A percentile compares a stretch with the other conserved stretches of the same genome.
Conservation (phyloP, 2,329 filamentous ascomycete species). For the Monilinia fructigena region DNA sequence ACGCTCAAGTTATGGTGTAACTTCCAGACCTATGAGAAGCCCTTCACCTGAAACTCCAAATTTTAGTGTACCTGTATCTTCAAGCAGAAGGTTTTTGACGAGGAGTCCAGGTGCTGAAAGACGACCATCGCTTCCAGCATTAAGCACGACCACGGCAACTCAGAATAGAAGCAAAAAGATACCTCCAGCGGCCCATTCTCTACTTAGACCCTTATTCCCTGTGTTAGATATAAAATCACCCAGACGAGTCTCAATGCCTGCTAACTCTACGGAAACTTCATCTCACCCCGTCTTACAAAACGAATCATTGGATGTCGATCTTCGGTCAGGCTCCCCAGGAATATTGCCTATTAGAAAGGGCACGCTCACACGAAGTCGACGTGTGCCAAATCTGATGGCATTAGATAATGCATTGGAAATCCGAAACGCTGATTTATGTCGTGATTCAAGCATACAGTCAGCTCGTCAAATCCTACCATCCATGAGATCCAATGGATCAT, state of each 20-base stretch:
- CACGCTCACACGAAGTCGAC: constrained; percentile 17
- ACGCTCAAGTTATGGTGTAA: constrained; percentile 31
- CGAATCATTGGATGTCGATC: constrained; percentile 23
- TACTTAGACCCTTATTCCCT: constrained; percentile 28
- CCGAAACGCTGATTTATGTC: constrained; percentile 27
- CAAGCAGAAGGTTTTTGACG: constrained; percentile 31
- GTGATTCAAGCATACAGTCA: constrained; percentile 23
- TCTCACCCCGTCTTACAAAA: constrained; percentile 23
- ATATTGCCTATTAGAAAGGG: background rate
- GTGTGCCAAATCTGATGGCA: constrained; percentile 30
- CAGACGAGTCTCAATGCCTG: constrained; percentile 19
- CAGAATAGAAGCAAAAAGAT: constrained; percentile 27
- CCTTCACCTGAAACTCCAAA: constrained; percentile 35
- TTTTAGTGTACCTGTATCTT: constrained; percentile 38
- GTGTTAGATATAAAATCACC: constrained; percentile 30
- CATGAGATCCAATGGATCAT: constrained; percentile 19
- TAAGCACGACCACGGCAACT: constrained; percentile 22
- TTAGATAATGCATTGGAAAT: constrained; percentile 24
- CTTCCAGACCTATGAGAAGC: constrained; percentile 21
- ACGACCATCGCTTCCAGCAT: constrained; percentile 19
- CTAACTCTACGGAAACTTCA: constrained; percentile 24
- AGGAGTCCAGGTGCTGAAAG: constrained; percentile 20
- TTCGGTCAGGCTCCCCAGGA: constrained; percentile 25
- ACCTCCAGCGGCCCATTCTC: constrained; percentile 26
- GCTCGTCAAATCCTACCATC: constrained; percentile 6